phyloP scores from a whole-genome alignment of 306 rosid genomes.

The Vicia villosa region DNA sequence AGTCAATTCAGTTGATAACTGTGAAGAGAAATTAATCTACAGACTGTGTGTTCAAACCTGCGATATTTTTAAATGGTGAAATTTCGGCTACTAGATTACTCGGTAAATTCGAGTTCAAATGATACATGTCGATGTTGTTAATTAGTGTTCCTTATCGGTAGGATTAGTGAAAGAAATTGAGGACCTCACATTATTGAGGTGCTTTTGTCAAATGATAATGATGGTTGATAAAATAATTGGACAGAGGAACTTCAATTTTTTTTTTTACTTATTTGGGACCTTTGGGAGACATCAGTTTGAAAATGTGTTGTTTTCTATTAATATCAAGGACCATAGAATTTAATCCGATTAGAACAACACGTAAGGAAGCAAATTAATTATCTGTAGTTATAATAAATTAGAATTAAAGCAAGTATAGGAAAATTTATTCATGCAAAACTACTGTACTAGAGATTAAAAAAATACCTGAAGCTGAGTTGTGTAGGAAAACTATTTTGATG shows the following conservation, averaged over 20 bases:
- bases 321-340: slow-evolving; percentile 1
- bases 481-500: too few relatives aligned
- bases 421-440: background rate
- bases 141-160: background rate
- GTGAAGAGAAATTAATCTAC: too few relatives aligned
- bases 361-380: background rate
- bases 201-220: slow-evolving; percentile 33
- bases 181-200: slow-evolving; percentile 37
- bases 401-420: background rate
- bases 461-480: slow-evolving; percentile 36
- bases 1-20: too few relatives aligned
- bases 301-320: slow-evolving; percentile 37
- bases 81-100: too few relatives aligned
- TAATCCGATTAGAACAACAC: background rate
- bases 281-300: slow-evolving; percentile 16
- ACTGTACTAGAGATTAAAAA: background rate
- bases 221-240: slow-evolving; percentile 30
- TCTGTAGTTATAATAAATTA: background rate
- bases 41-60: too few relatives aligned
- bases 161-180: slow-evolving; percentile 10
- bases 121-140: too few relatives aligned
- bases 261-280: slow-evolving; percentile 17
- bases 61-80: too few relatives aligned
- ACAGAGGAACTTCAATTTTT: background rate
- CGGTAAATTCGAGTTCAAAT: too few relatives aligned